Evolutionary conservation across 2,329 filamentous ascomycete genomes (phyloP).

Genomic region (Sporothrix variecibatus): DNA sequence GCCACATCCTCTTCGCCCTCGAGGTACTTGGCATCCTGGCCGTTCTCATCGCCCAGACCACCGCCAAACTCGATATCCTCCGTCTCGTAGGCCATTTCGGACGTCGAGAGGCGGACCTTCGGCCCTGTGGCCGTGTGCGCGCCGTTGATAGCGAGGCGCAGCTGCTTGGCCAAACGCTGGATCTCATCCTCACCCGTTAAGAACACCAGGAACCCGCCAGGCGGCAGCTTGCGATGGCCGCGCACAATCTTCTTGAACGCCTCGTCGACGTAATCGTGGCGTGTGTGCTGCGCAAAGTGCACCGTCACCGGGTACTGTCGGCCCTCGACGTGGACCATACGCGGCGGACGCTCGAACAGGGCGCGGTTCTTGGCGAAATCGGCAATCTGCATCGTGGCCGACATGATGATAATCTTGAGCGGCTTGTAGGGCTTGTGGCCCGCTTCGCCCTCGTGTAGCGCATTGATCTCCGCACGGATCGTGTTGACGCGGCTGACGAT

Average conservation of each 20-base stretch:
- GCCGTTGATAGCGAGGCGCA: constrained; percentile 68
- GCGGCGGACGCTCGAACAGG: constrained; percentile 77
- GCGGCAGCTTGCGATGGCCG: constrained; percentile 86
- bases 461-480: constrained; percentile 67
- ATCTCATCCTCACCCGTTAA: constrained; percentile 95
- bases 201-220: constrained; percentile 90
- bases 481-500: constrained; percentile 94
- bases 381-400: constrained; percentile 85
- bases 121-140: constrained; percentile 59
- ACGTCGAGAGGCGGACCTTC: constrained; percentile 73
- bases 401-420: constrained; percentile 96
- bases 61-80: constrained; percentile 86
- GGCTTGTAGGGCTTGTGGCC: constrained; percentile 63
- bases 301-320: constrained; percentile 87
- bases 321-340: constrained; percentile 85
- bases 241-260: constrained; percentile 82
- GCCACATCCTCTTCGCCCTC: constrained; percentile 37
- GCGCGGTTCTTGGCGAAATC: constrained; percentile 84
- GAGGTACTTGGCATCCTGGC: constrained; percentile 42
- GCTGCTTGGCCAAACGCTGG: constrained; percentile 72
- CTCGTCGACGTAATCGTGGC: constrained; percentile 87
- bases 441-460: constrained; percentile 49
- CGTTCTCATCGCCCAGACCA: constrained; percentile 33
- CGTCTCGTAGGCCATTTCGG: constrained; percentile 75
- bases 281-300: constrained; percentile 83